Conservation (phyloP, 2,329 filamentous ascomycete genomes). For the Fusarium sp. region DNA sequence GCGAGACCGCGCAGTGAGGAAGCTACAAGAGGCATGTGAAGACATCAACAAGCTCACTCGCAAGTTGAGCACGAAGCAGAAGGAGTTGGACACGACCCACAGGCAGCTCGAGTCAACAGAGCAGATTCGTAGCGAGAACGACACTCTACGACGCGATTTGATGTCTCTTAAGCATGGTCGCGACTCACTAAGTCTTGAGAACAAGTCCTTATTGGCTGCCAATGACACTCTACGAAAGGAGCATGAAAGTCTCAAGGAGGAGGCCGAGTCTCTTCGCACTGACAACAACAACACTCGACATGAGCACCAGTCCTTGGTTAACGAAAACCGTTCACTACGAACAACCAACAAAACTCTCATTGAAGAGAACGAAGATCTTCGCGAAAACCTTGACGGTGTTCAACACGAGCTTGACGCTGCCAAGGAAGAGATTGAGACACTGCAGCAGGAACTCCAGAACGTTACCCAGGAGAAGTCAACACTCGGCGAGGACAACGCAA, state of each 20-base stretch:
- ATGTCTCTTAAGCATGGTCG: constrained; percentile 56
- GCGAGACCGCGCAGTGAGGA: constrained; percentile 73
- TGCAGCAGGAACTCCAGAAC: constrained; percentile 55
- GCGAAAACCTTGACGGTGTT: constrained; percentile 56
- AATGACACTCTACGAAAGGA: constrained; percentile 56
- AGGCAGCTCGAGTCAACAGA: constrained; percentile 57
- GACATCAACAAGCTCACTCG: constrained; percentile 65
- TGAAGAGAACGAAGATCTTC: constrained; percentile 60
- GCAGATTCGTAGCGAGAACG: constrained; percentile 56
- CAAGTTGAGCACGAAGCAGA: constrained; percentile 57
- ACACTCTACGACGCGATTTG: constrained; percentile 58
- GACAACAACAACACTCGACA: constrained; percentile 58
- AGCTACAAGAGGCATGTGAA: constrained; percentile 71
- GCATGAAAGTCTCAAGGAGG: constrained; percentile 53
- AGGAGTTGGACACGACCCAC: constrained; percentile 58
- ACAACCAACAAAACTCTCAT: constrained; percentile 57
- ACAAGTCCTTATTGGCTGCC: constrained; percentile 56
- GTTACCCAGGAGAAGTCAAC: constrained; percentile 59
- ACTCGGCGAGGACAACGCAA: constrained; percentile 64
- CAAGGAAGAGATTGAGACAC: constrained; percentile 56
- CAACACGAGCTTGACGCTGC: constrained; percentile 59
- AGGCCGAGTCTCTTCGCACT: constrained; percentile 57
- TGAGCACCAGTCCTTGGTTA: constrained; percentile 58
- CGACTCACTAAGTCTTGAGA: constrained; percentile 56
- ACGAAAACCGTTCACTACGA: constrained; percentile 61